phyloP scores from a whole-genome alignment of 2,329 filamentous ascomycete genomes.

The Trichoderma semiorbis region DNA sequence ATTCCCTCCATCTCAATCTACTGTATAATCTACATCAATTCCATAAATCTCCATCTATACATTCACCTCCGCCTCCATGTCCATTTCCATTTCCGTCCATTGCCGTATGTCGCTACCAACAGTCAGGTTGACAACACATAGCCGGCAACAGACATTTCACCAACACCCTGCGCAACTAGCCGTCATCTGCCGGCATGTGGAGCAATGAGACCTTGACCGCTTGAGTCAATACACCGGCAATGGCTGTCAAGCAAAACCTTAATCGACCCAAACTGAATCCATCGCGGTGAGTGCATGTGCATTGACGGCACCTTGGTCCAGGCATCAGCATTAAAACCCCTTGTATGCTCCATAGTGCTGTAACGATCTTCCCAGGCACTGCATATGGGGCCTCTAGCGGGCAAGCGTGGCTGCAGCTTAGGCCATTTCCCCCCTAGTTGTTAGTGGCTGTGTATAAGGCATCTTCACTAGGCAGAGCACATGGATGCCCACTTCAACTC shows the following conservation, averaged over 20 bases:
- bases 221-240: background rate
- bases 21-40: background rate
- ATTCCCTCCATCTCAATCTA: background rate
- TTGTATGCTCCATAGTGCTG: background rate
- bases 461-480: background rate
- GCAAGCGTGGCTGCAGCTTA: background rate
- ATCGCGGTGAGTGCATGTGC: background rate
- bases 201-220: background rate
- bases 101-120: background rate
- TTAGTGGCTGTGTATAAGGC: slow-evolving; percentile 7
- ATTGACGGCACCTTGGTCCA: background rate
- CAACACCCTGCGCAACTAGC: background rate
- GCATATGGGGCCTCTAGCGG: background rate
- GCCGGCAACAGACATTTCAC: background rate
- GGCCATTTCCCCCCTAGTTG: background rate
- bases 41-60: background rate
- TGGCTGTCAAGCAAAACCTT: background rate
- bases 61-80: background rate
- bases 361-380: background rate
- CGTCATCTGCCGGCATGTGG: background rate
- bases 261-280: background rate
- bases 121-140: background rate
- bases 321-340: background rate
- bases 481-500: background rate
- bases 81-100: background rate